Conservation (phyloP, 371 early-diverging fungal species). For the Funneliformis caledonium region DNA sequence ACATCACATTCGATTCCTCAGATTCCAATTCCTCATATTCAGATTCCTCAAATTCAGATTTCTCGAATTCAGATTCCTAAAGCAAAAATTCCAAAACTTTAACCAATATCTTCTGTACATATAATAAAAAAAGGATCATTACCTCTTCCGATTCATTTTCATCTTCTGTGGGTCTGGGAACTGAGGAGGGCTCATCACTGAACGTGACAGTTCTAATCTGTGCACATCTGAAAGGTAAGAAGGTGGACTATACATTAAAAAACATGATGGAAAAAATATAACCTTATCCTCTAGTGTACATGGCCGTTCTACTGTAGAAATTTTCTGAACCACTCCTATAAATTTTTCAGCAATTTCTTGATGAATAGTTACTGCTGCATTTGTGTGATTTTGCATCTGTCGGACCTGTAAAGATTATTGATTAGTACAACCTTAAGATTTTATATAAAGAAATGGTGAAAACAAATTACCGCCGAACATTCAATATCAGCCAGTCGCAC, state of each 20-base stretch:
- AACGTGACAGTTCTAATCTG: neutral
- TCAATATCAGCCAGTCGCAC: neutral
- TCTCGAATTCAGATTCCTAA: neutral
- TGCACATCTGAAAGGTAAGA: conserved; percentile 4
- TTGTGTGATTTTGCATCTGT: conserved; percentile 16
- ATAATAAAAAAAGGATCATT: neutral
- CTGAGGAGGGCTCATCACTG: neutral
- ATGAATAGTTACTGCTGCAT: conserved; percentile 9
- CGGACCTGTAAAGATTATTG: conserved; percentile 3
- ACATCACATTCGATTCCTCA: neutral
- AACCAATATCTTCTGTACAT: neutral
- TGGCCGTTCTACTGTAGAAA: neutral
- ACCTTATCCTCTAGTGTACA: neutral
- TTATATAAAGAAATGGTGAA: conserved; percentile 1
- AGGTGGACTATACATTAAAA: conserved; percentile 13
- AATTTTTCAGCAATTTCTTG: conserved; percentile 6
- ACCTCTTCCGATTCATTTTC: conserved; percentile 1
- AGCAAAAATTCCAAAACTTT: neutral
- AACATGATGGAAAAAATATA: neutral
- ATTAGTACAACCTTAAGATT: neutral
- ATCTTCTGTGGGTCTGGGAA: neutral
- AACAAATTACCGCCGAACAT: neutral
- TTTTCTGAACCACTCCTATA: neutral
- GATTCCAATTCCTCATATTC: neutral
- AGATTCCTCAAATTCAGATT: neutral